Evolutionary conservation across 2,329 filamentous ascomycete genomes (phyloP).

Genomic region (Ceratocystis colombiana): DNA sequence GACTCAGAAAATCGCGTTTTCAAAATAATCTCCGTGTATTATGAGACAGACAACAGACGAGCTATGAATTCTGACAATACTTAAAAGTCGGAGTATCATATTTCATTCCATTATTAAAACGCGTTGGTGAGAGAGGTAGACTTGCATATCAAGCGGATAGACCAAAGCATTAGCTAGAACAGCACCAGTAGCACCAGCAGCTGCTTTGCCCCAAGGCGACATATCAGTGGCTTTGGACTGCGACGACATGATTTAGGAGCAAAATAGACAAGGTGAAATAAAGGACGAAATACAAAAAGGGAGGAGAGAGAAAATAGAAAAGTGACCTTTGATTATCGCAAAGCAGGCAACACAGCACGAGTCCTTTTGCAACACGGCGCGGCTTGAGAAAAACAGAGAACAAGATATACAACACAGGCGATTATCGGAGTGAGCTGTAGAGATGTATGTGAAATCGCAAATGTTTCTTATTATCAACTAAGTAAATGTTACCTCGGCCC

Average conservation of each 20-base stretch:
- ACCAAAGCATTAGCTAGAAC: constrained; percentile 91
- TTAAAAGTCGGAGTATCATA: background rate
- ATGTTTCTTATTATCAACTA: too few species aligned
- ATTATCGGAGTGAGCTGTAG: background rate
- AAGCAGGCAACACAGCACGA: background rate
- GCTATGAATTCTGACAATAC: background rate
- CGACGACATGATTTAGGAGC: constrained; percentile 37
- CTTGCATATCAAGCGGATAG: constrained; percentile 93
- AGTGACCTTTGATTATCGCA: too few species aligned
- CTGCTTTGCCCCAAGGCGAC: constrained; percentile 84
- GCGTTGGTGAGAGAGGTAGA: constrained; percentile 26
- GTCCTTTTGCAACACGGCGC: background rate
- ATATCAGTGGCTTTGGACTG: constrained; percentile 59
- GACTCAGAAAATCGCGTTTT: background rate
- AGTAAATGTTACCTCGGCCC: constrained; percentile 10
- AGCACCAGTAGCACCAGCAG: constrained; percentile 85
- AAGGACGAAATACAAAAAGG: too few species aligned
- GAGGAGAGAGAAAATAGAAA: background rate
- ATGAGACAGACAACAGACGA: background rate
- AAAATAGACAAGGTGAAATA: background rate
- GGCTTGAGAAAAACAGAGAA: background rate
- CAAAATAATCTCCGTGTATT: background rate
- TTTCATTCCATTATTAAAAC: background rate
- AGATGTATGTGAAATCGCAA: background rate
- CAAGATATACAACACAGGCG: background rate